Evolutionary conservation across 768 basidiomycete genomes (phyloP), one percentile per base, ranked within the genome.

Genomic region (Rhodotorula kratochvilovae): DNA sequence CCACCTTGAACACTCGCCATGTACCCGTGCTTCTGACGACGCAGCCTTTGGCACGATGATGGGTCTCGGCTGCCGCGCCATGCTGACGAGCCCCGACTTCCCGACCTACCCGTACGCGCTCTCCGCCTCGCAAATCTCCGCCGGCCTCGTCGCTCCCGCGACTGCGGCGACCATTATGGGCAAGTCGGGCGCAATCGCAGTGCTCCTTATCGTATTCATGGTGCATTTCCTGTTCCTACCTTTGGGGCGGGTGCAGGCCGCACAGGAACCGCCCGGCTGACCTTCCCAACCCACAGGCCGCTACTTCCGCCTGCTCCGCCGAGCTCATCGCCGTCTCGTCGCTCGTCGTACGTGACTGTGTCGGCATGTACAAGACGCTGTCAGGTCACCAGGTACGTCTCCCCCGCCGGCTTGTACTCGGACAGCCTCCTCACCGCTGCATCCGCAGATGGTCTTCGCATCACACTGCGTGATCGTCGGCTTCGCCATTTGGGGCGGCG

Each of bases 291-390:
- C 16, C 25, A 7, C 48, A 50, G 48, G 74, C 75, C 4, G 70
- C 71, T 0, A 81, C 81, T 16, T 81, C 87, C 58, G 90, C 92
- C 5, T 90, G 89, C 55, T 88, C 87, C 56, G 93, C 93, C 21
- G 94, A 97, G 81, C 84, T 94, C 67, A 94, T 97, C 76, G 94
- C 92, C 0, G 90, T 93, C 4, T 92, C 91, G 1, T 86, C 87
- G 0, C 78, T 94, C 60, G 78, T 92, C 76, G 92, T 92, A 0
- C 92, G 90, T 76, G 92, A 93, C 79, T 83, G 92, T 12, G 91
- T 92, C 81, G 89, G 89, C 84, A 92, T 94, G 78, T 84, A 93
- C 80, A 92, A 92, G 78, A 89, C 89, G 1, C 79, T 83, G 17
- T 90, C 93, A 2, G 90, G 85, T 15, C 91, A 78, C 54, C 76